Evolutionary conservation across 2,329 filamentous ascomycete genomes (phyloP).

Genomic region (Epichloe festucae): DNA sequence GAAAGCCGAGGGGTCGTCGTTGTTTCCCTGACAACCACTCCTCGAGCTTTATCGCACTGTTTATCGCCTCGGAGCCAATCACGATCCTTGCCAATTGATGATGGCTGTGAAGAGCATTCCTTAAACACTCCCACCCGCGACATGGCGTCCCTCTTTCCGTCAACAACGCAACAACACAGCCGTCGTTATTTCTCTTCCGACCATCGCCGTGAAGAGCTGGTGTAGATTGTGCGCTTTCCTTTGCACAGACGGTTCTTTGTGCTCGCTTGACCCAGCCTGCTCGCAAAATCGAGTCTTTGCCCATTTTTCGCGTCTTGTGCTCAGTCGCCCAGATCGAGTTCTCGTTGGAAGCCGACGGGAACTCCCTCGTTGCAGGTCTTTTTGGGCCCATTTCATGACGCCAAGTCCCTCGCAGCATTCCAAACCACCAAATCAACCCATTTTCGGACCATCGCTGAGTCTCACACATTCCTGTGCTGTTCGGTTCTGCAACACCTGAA

Average conservation of each 20-base stretch:
- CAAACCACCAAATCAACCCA: constrained; percentile 7
- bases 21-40: constrained; percentile 5
- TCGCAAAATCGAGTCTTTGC: not conserved
- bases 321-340: not conserved
- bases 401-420: constrained; percentile 15
- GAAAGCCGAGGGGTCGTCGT: not conserved
- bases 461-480: constrained; percentile 16
- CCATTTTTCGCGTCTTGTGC: not conserved
- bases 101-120: constrained; percentile 6
- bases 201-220: not conserved
- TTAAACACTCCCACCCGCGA: constrained; percentile 5
- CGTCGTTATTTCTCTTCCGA: not conserved
- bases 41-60: not conserved
- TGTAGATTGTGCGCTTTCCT: not conserved
- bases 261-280: not conserved
- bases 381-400: not conserved
- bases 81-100: not conserved
- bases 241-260: not conserved
- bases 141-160: not conserved
- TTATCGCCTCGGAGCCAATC: constrained; percentile 7
- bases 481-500: constrained; percentile 10
- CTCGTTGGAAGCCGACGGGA: not conserved
- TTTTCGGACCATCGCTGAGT: constrained; percentile 7
- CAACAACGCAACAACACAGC: not conserved
- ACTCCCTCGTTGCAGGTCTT: not conserved